A percentile compares a stretch with the other conserved stretches of the same genome.
Evolutionary conservation across 345 rosid species (phyloP).

Genomic region (Arabidopsis thaliana): DNA sequence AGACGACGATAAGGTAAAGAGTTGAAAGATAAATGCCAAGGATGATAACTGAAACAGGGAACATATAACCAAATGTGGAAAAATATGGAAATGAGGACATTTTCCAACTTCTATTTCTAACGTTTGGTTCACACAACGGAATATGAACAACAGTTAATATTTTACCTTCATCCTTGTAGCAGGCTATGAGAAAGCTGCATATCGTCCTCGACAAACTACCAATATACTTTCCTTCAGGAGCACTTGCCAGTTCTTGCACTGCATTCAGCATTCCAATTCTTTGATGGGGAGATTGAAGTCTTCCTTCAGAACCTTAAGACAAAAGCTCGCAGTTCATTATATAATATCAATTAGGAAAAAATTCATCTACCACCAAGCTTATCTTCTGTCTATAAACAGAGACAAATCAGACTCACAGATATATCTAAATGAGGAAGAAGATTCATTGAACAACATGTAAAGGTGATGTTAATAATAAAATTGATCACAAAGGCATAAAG

Average conservation of each 20-base stretch:
- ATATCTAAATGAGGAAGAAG: not conserved
- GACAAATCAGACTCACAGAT: not conserved
- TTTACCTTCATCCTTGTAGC: constrained; percentile 86
- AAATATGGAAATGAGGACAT: constrained; percentile 18
- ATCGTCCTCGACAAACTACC: constrained; percentile 56
- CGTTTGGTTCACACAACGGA: not conserved
- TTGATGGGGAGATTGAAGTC: constrained; percentile 87
- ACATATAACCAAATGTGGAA: constrained; percentile 3
- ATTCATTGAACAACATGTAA: not conserved
- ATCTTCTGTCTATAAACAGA: constrained; percentile 2
- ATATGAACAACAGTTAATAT: constrained; percentile 17
- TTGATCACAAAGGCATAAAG: constrained; percentile 10
- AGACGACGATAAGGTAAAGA: constrained; percentile 11
- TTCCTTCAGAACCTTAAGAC: constrained; percentile 88
- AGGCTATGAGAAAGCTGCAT: constrained; percentile 71
- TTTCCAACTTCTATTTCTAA: not conserved
- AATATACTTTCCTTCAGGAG: constrained; percentile 87
- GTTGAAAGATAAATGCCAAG: constrained; percentile 20
- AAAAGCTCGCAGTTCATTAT: constrained; percentile 20
- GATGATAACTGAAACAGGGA: not conserved
- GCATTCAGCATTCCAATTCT: constrained; percentile 88
- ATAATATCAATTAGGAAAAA: constrained; percentile 14
- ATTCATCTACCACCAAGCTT: constrained; percentile 13
- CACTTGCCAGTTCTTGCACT: constrained; percentile 77
- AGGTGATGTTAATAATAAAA: constrained; percentile 1